These are phyloP conservation scores for Ceratonia siliqua DNA, from an alignment of 306 rosid genomes.

Conservation along the genomic window DNA sequence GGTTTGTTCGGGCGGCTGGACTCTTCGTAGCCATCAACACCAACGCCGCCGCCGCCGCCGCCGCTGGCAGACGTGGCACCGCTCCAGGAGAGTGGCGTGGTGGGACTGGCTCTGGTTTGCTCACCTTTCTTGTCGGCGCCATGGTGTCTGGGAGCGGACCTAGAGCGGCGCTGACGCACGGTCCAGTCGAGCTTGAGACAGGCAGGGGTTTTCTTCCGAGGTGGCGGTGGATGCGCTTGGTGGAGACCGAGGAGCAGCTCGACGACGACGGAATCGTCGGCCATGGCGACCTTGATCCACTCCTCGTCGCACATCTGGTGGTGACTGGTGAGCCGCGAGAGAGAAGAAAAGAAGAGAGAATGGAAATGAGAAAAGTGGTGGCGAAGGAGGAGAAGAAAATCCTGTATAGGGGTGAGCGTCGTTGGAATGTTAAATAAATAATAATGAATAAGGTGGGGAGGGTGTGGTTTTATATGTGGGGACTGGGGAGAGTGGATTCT, in stretches of 20 bases:
- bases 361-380: constrained; percentile 7
- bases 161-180: constrained; percentile 79
- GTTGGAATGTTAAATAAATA: constrained; percentile 29
- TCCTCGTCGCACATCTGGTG: constrained; percentile 49
- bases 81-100: constrained; percentile 88
- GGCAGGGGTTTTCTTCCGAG: not conserved
- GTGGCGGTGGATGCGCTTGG: constrained; percentile 27
- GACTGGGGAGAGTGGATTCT: not conserved
- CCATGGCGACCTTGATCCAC: constrained; percentile 75
- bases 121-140: constrained; percentile 32
- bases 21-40: constrained; percentile 54
- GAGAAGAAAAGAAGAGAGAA: constrained; percentile 1
- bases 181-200: constrained; percentile 60
- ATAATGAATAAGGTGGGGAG: not conserved
- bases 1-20: constrained; percentile 45
- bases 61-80: constrained; percentile 70
- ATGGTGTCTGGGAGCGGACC: constrained; percentile 32
- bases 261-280: constrained; percentile 65
- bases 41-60: constrained; percentile 51
- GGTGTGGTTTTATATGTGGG: not conserved
- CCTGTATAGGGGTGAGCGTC: constrained; percentile 27
- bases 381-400: constrained; percentile 8
- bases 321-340: not conserved
- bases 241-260: constrained; percentile 54
- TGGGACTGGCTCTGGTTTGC: constrained; percentile 70